Base-by-base conservation (phyloP, 805 yeast species). In the Monosporozyma yasuniensis region DNA sequence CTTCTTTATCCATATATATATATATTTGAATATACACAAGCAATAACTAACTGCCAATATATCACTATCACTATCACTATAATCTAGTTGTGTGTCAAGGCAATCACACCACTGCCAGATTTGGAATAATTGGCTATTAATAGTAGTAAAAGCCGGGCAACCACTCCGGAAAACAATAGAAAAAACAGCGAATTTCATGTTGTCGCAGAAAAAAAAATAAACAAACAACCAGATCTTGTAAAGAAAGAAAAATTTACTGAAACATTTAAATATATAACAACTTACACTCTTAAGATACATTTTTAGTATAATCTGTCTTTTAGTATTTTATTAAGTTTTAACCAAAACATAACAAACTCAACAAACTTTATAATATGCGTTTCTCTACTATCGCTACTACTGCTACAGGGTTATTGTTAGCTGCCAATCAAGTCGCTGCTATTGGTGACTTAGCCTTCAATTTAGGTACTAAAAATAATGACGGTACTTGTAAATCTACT, bases 381-480 rank as follows among this genome's bases (percentile, higher is more conserved):
- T 60, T 64, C 56, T 52, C 70, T 64, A 66, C 68, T 51, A 65
- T 75, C 54, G 64, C 74, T 60, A 67, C 75, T 48, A 63, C 77
- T 50, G 76, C 83, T 49, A 69, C 78, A 46, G 51, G 60, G 47
- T 48, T 66, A 42, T 48, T 65, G 34, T 44, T 65, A 16, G 73
- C 75, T 47, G 61, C 75, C 44, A 61, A 79, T 14, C 69, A 77
- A 34, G 82, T 69, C 53, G 61, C 71, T 48, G 89, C 87, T 55
- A 63, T 78, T 41, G 88, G 87, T 59, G 78, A 77, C 71, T 75
- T 89, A 55, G 95, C 90, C 52, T 82, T 90, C 75, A 83, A 87
- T 77, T 72, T 89, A 53, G 96, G 97, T 70, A 95, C 84, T 59
- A 72, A 86, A 70, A 80, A 81, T 62, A 77, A 81, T 66, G 68